These are phyloP conservation scores for Effrenium voratum DNA, from an alignment of 73 alveolate genomes.

Conservation along the genomic window DNA sequence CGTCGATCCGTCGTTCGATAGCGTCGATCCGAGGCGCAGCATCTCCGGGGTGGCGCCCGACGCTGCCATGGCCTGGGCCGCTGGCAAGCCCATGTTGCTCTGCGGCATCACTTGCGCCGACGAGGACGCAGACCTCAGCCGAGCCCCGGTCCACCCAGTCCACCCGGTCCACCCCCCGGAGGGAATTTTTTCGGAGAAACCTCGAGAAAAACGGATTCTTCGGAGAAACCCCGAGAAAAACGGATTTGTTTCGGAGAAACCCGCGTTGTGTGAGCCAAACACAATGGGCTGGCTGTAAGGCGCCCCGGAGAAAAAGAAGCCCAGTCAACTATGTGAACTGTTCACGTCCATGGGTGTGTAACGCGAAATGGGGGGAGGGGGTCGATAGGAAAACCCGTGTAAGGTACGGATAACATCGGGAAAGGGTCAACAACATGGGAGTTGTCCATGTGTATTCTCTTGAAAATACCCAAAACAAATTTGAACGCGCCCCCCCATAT, in stretches of 20 bases:
- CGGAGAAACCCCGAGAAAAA: background rate
- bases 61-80: slow-evolving; percentile 94
- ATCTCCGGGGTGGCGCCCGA: slow-evolving; percentile 15
- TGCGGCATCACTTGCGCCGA: slow-evolving; percentile 17
- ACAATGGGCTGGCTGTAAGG: too few relatives aligned
- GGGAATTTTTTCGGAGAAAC: background rate
- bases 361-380: too few relatives aligned
- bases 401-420: too few relatives aligned
- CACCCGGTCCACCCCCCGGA: background rate
- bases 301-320: background rate
- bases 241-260: background rate
- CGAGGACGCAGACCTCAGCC: background rate
- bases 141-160: too few relatives aligned
- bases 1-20: too few relatives aligned
- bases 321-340: background rate
- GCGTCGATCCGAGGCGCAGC: too few relatives aligned
- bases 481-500: too few relatives aligned
- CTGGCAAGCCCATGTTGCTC: slow-evolving; percentile 92
- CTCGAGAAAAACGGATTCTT: background rate
- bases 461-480: too few relatives aligned
- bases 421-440: too few relatives aligned
- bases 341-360: too few relatives aligned
- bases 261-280: background rate
- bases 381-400: too few relatives aligned
- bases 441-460: too few relatives aligned